A percentile compares a stretch with the other conserved stretches of the same genome.
Conservation (phyloP, 202 grass and related monocot species). For the Cymbopogon flexuosus region DNA sequence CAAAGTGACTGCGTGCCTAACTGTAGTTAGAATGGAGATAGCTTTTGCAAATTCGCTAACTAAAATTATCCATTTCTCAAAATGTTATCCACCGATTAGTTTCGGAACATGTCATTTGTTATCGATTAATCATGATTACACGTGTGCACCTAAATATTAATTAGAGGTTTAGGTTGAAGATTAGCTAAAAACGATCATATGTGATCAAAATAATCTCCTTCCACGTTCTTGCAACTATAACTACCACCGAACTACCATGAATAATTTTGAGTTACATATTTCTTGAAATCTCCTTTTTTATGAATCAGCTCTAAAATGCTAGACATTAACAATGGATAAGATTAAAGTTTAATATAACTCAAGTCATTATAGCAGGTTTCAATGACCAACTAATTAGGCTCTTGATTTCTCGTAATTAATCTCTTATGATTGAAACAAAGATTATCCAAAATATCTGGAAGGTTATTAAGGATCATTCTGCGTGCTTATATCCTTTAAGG, state of each 20-base stretch:
- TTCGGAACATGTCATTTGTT: neutral
- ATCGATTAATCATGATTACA: constrained; percentile 30
- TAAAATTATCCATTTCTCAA: neutral
- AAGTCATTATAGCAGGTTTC: neutral
- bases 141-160: constrained; percentile 10
- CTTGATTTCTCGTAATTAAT: neutral
- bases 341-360: too few relatives aligned
- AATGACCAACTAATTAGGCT: neutral
- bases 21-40: constrained; percentile 6
- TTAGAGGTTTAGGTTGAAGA: constrained; percentile 6
- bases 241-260: neutral
- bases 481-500: neutral
- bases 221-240: constrained; percentile 28
- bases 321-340: too few relatives aligned
- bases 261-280: neutral
- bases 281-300: neutral
- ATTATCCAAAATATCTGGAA: neutral
- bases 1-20: neutral
- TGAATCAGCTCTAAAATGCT: neutral
- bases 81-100: neutral
- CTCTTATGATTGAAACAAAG: neutral
- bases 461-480: neutral
- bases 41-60: neutral
- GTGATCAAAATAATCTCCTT: neutral
- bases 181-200: constrained; percentile 17